Conservation (phyloP, 371 early-diverging fungal species). For the Lichtheimia ornata region DNA sequence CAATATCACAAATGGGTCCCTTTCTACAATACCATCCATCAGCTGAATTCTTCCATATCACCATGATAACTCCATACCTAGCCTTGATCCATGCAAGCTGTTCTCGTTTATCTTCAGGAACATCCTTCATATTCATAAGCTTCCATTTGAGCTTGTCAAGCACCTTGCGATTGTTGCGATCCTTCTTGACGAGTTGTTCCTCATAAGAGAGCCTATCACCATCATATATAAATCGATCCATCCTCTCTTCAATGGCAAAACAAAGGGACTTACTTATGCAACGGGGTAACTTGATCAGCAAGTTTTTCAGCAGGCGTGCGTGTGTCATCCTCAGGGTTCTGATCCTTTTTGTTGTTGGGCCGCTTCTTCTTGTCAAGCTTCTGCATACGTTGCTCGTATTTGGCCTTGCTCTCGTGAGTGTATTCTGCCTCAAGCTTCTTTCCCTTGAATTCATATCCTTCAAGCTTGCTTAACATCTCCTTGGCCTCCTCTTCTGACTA, state of each 20-base stretch:
- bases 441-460: slow-evolving; percentile 37
- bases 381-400: slow-evolving; percentile 27
- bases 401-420: slow-evolving; percentile 18
- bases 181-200: slow-evolving; percentile 43
- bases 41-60: neutral
- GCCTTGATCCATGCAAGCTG: slow-evolving; percentile 33
- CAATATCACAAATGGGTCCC: slow-evolving; percentile 27
- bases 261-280: slow-evolving; percentile 49
- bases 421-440: slow-evolving; percentile 31
- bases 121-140: slow-evolving; percentile 18
- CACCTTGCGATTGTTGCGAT: slow-evolving; percentile 22
- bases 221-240: neutral
- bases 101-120: slow-evolving; percentile 18
- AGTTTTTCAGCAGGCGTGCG: slow-evolving; percentile 63
- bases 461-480: slow-evolving; percentile 36
- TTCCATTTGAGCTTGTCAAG: slow-evolving; percentile 29
- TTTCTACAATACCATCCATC: neutral
- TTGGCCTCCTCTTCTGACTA: slow-evolving; percentile 48
- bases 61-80: neutral
- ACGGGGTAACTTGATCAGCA: slow-evolving; percentile 76
- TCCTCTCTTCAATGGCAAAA: neutral
- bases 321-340: slow-evolving; percentile 33
- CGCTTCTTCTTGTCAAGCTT: slow-evolving; percentile 16
- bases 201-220: slow-evolving; percentile 34
- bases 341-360: slow-evolving; percentile 3